Base-by-base conservation (phyloP, 352 stramenopile genomes). In the Phytophthora cryptogea region DNA sequence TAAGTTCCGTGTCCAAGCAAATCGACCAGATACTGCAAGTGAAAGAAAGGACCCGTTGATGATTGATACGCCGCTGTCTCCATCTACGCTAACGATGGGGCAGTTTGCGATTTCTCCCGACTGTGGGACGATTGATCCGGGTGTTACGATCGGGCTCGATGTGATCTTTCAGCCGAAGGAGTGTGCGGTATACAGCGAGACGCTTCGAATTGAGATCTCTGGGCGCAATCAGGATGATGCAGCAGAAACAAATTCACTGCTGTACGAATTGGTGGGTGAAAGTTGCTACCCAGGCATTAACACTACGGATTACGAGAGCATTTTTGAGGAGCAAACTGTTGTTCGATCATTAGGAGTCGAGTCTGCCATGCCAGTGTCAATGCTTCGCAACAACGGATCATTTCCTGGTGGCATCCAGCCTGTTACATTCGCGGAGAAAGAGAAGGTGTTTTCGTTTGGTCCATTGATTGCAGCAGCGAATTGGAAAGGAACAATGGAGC, bases 281-380 rank as follows among this genome's bases (percentile, higher is more conserved):
- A 97, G 87, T 40, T 98, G 94, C 69, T 92, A 91, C n/a, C 95
- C 95, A n/a, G 89, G 83, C 0, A 97, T 98, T 63, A 85, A 86
- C 36, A 89, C 77, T 5, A 80, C 62, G 9, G 88, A 98, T 52
- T 97, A 75, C 36, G 77, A 97, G 23, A 88, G 70, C 36, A 98
- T 98, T 47, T 98, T 98, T 52, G 95, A 98, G 63, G 95, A 98
- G 72, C 95, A 98, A 59, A 92, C 88, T 6, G 91, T 98, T 16
- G 77, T 98, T 39, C 76, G 69, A 2, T 87, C 83, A 0, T 69
- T 98, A 36, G 76, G 72, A 10, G 56, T 87, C 3, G 74, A 83
- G 1, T 49, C 60, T 2, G 54, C 43, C 28, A 43, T 52, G 36
- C 35, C 50, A 45, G n/a, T 32, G n/a, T 43, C 54, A 53, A 49